Base-by-base conservation (phyloP, 2,329 filamentous ascomycete species). In the Lachnum nothofagi region DNA sequence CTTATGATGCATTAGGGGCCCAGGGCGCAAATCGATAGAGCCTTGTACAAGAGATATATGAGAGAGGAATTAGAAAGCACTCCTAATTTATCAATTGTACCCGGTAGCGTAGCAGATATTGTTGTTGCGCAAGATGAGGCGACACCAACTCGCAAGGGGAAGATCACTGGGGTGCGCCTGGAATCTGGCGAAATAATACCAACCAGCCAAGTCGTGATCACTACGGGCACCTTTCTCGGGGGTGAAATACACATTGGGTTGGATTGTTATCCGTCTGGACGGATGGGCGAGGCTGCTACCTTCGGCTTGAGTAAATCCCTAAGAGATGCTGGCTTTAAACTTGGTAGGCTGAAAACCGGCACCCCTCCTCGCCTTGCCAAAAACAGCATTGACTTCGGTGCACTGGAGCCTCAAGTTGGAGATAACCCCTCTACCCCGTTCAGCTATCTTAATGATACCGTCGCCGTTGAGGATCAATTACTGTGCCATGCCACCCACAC, bases 201-300 rank as follows among this genome's bases (percentile, higher is more conserved):
- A 1, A 88, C 91, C 1, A 81, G 77, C 40, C 83, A 85, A 53
- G 91, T 97, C 29, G 80, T 98, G 20, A 96, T 98, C 59, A 97
- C 93, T 0, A 98, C 93, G 0, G 93, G 93, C 0, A 98, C 93
- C 0, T 98, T 98, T 63, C 70, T 98, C 4, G 86, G 91, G 9
- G 93, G 91, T 16, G 93, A 98, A 68, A 98, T 98, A 54, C 93
- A 98, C 61, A 94, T 98, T 53, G 93, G 90, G 0, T 72, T 97
- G 6, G 79, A 95, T 45, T 79, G 77, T 3, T 95, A 82, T 63
- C 91, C 93, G 0, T 87, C 93, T 0, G 93, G 93, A 1, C 82
- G 93, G 7, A 90, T 98, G 74, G 93, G 91, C 9, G 93, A 98
- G 70, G 88, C 88, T 19, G 91, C 93, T 0, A 96, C 93, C 0